Evolutionary conservation across 2,329 filamentous ascomycete genomes (phyloP), one percentile per base, ranked within the genome.

Genomic region (Teratosphaeriaceae sp.): DNA sequence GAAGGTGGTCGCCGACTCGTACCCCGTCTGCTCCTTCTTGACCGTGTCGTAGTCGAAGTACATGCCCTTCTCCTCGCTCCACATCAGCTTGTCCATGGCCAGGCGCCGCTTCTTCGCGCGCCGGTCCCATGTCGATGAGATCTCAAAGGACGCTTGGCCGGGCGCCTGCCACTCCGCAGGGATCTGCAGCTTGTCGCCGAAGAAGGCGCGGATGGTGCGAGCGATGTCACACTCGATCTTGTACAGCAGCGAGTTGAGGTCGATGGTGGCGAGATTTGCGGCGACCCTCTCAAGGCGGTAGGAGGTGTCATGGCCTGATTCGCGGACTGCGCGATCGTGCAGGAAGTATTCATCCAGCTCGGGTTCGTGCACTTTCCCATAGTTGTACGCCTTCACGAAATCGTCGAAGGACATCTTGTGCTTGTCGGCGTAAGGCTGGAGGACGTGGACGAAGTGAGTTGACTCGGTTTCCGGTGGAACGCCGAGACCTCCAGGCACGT

Each of bases 181-280:
- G 34, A 98, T 81, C n/a, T 73, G 70, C 3, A 98, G 76, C 54
- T 78, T 82, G 65, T 97, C 90, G 43, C 79, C 77, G 65, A 97
- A 97, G 54, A 88, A 75, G 38, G 76, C 84, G 43, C 87, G 85
- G 56, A 98, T 95, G 7, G 81, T 84, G 48, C 85, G 80, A 2
- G 86, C 83, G 61, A 98, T 96, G 58, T 98, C 92, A 22, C 82
- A 82, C 67, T 98, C 92, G 61, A 97, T 97, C 68, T 97, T 97
- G 78, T 92, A 98, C 21, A 98, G 72, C 22, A 95, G 74, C 21
- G 88, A 92, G 69, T 98, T 97, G 43, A 97, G 75, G 60, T 98
- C 92, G 46, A 97, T 87, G 0, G 89, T 96, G 9, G 89, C 92
- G 20, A 97, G 73, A 60, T 96, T 80, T 9, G 87, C 92, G 56